Conservation (phyloP, 495 filamentous ascomycete genomes). For the Chaetomidium leptoderma region DNA sequence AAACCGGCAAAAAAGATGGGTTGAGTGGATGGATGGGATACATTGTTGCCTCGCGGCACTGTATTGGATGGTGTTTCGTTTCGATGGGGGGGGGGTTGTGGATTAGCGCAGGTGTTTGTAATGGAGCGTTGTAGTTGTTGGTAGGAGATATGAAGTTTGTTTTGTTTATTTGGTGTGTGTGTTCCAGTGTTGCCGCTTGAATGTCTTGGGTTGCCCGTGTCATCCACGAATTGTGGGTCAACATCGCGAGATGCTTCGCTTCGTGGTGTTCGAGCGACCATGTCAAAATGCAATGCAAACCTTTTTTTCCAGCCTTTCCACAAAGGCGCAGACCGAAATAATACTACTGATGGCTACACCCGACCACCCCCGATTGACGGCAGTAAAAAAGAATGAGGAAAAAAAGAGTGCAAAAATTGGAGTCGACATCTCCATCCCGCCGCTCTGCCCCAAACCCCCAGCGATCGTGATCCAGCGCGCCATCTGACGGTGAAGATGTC, state of each 20-base stretch:
- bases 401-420: conserved; percentile 36
- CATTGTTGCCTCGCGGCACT: conserved; percentile 46
- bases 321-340: not conserved
- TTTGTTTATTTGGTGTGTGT: not conserved
- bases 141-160: not conserved
- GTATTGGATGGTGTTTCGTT: conserved; percentile 29
- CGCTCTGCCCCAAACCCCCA: conserved; percentile 45
- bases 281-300: not conserved
- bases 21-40: conserved; percentile 12
- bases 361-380: not conserved
- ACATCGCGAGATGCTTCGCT: not conserved
- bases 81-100: conserved; percentile 24
- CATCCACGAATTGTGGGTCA: not conserved
- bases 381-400: conserved; percentile 15
- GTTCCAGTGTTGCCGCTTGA: not conserved
- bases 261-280: not conserved
- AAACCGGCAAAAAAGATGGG: conserved; percentile 9
- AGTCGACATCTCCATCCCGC: conserved; percentile 48
- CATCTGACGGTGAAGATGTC: conserved; percentile 50
- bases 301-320: no score
- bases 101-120: conserved; percentile 1
- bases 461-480: conserved; percentile 51
- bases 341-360: not conserved
- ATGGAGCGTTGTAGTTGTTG: not conserved
- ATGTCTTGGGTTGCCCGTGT: no score